Base-by-base conservation (phyloP, 495 filamentous ascomycete species). In the Trichoderma gamsii region DNA sequence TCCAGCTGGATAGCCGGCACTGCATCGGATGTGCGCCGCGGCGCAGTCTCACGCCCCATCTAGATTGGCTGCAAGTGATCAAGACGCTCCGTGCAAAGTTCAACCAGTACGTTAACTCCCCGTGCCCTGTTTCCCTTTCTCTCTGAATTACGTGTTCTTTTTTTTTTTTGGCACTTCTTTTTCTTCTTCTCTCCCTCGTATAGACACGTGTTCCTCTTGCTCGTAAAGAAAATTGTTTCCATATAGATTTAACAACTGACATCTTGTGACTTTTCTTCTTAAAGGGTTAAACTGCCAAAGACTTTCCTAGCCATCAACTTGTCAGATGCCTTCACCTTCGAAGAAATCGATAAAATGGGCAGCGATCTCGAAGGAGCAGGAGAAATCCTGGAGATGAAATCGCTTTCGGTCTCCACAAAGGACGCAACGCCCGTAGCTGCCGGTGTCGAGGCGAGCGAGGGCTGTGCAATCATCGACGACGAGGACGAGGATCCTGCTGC, bases 41-140 rank as follows among this genome's bases (percentile, higher is more conserved):
- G 69, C 84, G 95, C 67, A 96, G 91, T 75, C 77, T 99, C 70
- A 97, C 93, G 16, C 86, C 89, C n/a, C 95, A 99, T 76, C 83
- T 85, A 25, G 92, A 98, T 75, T 99, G 96, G 96, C 96, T 93
- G 77, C 84, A 92, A 70, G 91, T 97, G 35, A 90, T 99, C 68
- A 92, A 97, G 77, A 98, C 93, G 4, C 79, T 99, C 65, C 86
- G 92, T 70, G 96, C 90, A 32, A 97, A 96, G 76, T 99, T 99
- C 73, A 89, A 96, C 71, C 92, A 90, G 91, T 95, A 84, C 83
- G 90, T 83, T 51, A 38, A 49, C 52, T 44, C 44, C 61, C 41
- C 61, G 23, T 38, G n/a, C 63, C n/a, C 15, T 18, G 15, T 29
- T 27, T 27, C 35, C 5, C 35, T 41, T 43, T 23, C 41, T 23